Evolutionary conservation across 2,329 filamentous ascomycete genomes (phyloP).

Genomic region (Alternaria triticina): DNA sequence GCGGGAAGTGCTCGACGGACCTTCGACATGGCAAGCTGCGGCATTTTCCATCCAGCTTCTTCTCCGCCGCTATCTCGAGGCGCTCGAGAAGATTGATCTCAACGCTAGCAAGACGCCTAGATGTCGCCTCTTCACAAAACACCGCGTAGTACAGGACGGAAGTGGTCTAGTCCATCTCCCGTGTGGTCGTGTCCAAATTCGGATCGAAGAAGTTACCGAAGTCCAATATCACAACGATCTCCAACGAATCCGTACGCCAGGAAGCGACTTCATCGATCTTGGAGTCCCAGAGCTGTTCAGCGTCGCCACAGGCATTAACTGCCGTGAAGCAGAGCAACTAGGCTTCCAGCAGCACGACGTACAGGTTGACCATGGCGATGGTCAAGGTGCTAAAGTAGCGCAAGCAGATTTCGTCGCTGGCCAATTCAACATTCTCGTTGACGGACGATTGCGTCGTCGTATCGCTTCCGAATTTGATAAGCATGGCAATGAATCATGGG

Average conservation of each 20-base stretch:
- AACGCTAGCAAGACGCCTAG: constrained; percentile 12
- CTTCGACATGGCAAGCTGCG: constrained; percentile 22
- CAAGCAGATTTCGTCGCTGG: constrained; percentile 13
- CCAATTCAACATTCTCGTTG: constrained; percentile 9
- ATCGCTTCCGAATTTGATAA: constrained; percentile 11
- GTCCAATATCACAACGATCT: constrained; percentile 17
- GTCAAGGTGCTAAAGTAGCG: constrained; percentile 16
- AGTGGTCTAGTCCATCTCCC: constrained; percentile 17
- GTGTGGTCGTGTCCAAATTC: constrained; percentile 18
- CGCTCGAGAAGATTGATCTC: constrained; percentile 20
- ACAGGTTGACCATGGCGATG: constrained; percentile 22
- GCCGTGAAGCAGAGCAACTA: constrained; percentile 19
- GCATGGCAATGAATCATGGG: constrained; percentile 8
- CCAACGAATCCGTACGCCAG: constrained; percentile 20
- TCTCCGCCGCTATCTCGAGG: constrained; percentile 22
- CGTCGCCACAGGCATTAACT: constrained; percentile 12
- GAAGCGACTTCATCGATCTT: constrained; percentile 12
- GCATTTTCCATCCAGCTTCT: constrained; percentile 20
- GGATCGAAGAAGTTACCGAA: constrained; percentile 23
- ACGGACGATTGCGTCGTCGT: constrained; percentile 9
- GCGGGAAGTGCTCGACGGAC: constrained; percentile 22
- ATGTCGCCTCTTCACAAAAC: constrained; percentile 20
- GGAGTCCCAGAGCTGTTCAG: constrained; percentile 11
- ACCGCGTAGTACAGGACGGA: constrained; percentile 22
- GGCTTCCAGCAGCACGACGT: constrained; percentile 24